Percentiles rank a stretch among this genome's conserved stretches.
Evolutionary conservation across 1,139 yeast species (phyloP).

Genomic region (Pichia norvegensis): DNA sequence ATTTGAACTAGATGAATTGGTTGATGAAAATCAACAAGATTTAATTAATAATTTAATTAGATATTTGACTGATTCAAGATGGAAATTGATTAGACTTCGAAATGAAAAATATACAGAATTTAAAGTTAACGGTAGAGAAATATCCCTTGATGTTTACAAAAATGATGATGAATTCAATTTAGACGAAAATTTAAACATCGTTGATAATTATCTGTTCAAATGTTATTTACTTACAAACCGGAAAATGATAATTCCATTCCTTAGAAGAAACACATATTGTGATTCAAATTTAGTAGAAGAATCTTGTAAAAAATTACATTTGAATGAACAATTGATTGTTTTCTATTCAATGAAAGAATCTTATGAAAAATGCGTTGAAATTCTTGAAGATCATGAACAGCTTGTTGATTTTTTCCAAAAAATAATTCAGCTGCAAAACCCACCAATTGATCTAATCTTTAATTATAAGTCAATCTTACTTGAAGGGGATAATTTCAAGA

Average conservation of each 20-base stretch:
- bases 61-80: constrained; percentile 44
- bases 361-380: constrained; percentile 61
- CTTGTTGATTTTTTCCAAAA: constrained; percentile 61
- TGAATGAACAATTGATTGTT: constrained; percentile 66
- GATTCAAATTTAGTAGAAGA: constrained; percentile 55
- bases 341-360: constrained; percentile 59
- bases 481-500: constrained; percentile 31
- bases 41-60: constrained; percentile 20
- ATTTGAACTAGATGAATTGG: not conserved
- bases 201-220: constrained; percentile 75
- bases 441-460: constrained; percentile 47
- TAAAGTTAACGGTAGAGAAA: constrained; percentile 39
- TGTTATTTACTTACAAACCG: constrained; percentile 65
- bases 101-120: constrained; percentile 31
- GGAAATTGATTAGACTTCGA: constrained; percentile 38
- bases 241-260: constrained; percentile 71
- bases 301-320: constrained; percentile 43
- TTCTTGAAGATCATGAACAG: constrained; percentile 34
- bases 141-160: constrained; percentile 35
- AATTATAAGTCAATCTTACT: constrained; percentile 54
- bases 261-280: constrained; percentile 70
- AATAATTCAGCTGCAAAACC: constrained; percentile 34
- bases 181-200: constrained; percentile 37
- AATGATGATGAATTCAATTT: constrained; percentile 13
- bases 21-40: not conserved